These are phyloP conservation scores for Kodamaea arcana DNA, from an alignment of 1,139 yeast genomes.

Conservation along the genomic window DNA sequence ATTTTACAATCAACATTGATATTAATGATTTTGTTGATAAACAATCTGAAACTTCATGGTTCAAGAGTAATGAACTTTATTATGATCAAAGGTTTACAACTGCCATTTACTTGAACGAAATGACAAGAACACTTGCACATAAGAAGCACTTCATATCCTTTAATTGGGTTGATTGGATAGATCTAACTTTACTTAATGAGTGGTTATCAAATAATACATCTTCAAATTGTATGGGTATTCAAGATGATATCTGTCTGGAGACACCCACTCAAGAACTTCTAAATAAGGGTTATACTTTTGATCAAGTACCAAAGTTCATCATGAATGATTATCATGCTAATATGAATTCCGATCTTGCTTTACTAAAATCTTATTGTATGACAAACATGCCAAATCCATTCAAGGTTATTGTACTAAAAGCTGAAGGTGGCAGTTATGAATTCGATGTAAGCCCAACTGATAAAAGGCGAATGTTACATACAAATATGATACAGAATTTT, in stretches of 20 bases:
- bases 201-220: too few species aligned
- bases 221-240: too few species aligned
- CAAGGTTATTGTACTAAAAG: conserved; percentile 25
- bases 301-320: conserved; percentile 16
- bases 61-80: conserved; percentile 9
- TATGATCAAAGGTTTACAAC: conserved; percentile 18
- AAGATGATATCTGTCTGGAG: too few species aligned
- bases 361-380: conserved; percentile 15
- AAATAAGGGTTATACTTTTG: not conserved
- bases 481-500: not conserved
- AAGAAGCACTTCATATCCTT: conserved; percentile 11
- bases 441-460: conserved; percentile 23
- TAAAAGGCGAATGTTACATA: not conserved
- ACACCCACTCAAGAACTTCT: too few species aligned
- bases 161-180: conserved; percentile 21
- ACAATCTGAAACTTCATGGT: conserved; percentile 13
- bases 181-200: conserved; percentile 11
- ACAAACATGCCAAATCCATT: conserved; percentile 29
- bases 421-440: conserved; percentile 26
- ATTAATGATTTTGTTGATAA: too few species aligned
- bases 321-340: conserved; percentile 17
- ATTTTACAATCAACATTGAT: not conserved
- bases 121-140: not conserved
- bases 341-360: conserved; percentile 11
- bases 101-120: conserved; percentile 12